phyloP scores from a whole-genome alignment of 352 stramenopile genomes.

The Thalassiosira pacifica region DNA sequence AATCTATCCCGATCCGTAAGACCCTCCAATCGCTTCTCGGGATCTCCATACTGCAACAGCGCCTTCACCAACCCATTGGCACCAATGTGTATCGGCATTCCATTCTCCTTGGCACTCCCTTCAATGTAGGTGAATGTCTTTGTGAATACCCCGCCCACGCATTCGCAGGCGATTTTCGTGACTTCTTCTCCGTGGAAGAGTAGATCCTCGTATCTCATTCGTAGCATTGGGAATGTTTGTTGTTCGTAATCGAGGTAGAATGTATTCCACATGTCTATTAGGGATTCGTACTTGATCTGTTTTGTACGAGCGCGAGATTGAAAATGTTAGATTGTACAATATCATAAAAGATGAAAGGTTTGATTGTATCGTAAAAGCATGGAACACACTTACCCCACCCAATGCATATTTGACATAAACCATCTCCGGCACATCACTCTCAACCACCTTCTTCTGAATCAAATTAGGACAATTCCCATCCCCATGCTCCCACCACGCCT shows the following conservation, averaged over 20 bases:
- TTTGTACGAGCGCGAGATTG: no score
- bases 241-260: slow-evolving; percentile 82
- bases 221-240: slow-evolving; percentile 74
- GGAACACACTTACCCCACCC: no score
- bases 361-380: no score
- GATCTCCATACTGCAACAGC: slow-evolving; percentile 75
- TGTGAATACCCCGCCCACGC: slow-evolving; percentile 71
- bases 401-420: no score
- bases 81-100: slow-evolving; percentile 59
- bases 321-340: no score
- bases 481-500: slow-evolving; percentile 62
- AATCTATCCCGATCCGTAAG: slow-evolving; percentile 54
- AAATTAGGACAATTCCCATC: slow-evolving; percentile 81
- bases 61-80: slow-evolving; percentile 72
- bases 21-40: slow-evolving; percentile 49
- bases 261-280: slow-evolving; percentile 77
- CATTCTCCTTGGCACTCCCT: slow-evolving; percentile 70
- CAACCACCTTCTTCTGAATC: slow-evolving; percentile 67
- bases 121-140: slow-evolving; percentile 70
- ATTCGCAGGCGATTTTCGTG: slow-evolving; percentile 69
- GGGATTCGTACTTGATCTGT: slow-evolving; percentile 64
- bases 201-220: slow-evolving; percentile 86
- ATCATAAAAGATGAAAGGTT: no score
- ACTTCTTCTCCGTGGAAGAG: slow-evolving; percentile 80
- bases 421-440: no score